phyloP scores from a whole-genome alignment of 2,329 filamentous ascomycete species.

The Monosporascus sp. region DNA sequence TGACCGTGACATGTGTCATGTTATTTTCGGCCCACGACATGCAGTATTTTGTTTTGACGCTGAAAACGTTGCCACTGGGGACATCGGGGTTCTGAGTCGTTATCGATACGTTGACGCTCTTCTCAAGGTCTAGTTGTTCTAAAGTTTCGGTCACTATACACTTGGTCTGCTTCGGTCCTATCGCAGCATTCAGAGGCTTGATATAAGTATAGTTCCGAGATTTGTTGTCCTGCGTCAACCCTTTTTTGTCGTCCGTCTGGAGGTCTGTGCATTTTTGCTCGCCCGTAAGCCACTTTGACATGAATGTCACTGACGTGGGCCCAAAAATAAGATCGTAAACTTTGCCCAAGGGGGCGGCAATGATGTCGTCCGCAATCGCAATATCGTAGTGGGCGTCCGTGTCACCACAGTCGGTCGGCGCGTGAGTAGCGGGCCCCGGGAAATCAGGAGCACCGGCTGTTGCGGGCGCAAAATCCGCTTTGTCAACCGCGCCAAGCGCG shows the following conservation, averaged over 20 bases:
- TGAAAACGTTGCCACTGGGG: slow-evolving; percentile 86
- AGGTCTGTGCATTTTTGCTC: slow-evolving; percentile 90
- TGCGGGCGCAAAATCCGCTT: slow-evolving; percentile 42
- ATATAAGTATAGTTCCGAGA: slow-evolving; percentile 78
- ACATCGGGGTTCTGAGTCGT: slow-evolving; percentile 91
- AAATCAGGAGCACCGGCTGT: slow-evolving; percentile 56
- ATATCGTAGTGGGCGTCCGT: slow-evolving; percentile 75
- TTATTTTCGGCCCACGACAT: slow-evolving; percentile 88
- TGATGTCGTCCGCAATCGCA: slow-evolving; percentile 75
- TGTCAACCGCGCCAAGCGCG: slow-evolving; percentile 43
- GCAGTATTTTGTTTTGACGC: slow-evolving; percentile 90
- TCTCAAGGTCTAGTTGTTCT: slow-evolving; percentile 83
- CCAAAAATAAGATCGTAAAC: slow-evolving; percentile 88
- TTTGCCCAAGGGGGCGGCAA: slow-evolving; percentile 84
- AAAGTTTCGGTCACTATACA: slow-evolving; percentile 82
- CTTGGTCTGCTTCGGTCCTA: slow-evolving; percentile 91
- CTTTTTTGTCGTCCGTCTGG: slow-evolving; percentile 78
- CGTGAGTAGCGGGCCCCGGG: slow-evolving; percentile 77
- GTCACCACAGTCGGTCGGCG: slow-evolving; percentile 81
- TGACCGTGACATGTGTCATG: slow-evolving; percentile 77
- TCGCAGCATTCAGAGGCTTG: slow-evolving; percentile 76
- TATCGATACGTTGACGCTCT: slow-evolving; percentile 74
- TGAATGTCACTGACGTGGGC: slow-evolving; percentile 69
- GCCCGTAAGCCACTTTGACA: slow-evolving; percentile 77
- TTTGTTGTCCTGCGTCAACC: slow-evolving; percentile 68